Evolutionary conservation across 805 yeast species (phyloP).

Genomic region (Lachancea dasiensis): DNA sequence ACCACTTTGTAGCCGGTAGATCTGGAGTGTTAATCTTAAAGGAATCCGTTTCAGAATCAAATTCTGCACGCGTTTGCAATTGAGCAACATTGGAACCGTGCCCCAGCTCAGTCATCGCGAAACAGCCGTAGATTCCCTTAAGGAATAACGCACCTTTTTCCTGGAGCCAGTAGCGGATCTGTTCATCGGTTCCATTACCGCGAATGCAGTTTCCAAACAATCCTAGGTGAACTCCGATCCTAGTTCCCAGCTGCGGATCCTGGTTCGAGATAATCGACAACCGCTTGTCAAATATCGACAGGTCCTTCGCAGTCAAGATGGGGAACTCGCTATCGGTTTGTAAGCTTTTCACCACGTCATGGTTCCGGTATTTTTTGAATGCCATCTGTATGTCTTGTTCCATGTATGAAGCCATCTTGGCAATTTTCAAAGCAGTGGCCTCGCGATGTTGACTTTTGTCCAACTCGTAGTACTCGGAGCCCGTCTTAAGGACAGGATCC

Average conservation of each 20-base stretch:
- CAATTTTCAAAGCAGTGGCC: conserved; percentile 53
- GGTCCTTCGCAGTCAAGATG: conserved; percentile 23
- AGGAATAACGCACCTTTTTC: conserved; percentile 56
- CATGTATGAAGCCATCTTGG: conserved; percentile 54
- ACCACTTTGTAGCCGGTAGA: conserved; percentile 93
- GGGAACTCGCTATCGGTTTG: conserved; percentile 15
- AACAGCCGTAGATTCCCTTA: conserved; percentile 74
- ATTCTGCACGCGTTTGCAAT: conserved; percentile 87
- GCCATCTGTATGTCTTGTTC: conserved; percentile 37
- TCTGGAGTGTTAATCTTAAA: conserved; percentile 82
- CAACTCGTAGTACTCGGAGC: conserved; percentile 51
- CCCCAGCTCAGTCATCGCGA: conserved; percentile 88
- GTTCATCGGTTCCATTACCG: conserved; percentile 85
- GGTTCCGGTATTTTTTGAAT: conserved; percentile 17
- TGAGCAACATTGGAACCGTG: conserved; percentile 95
- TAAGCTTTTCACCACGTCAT: conserved; percentile 23
- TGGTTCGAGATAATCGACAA: conserved; percentile 52
- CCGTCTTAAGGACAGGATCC: conserved; percentile 58
- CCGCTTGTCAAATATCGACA: conserved; percentile 47
- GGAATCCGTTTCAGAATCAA: conserved; percentile 55
- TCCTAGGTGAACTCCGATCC: conserved; percentile 85
- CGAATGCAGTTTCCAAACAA: conserved; percentile 73
- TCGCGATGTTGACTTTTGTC: conserved; percentile 53
- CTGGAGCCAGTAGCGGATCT: conserved; percentile 75
- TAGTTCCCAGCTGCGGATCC: conserved; percentile 76